phyloP scores from a whole-genome alignment of 2,329 filamentous ascomycete genomes.

The Calonectria crousiana region DNA sequence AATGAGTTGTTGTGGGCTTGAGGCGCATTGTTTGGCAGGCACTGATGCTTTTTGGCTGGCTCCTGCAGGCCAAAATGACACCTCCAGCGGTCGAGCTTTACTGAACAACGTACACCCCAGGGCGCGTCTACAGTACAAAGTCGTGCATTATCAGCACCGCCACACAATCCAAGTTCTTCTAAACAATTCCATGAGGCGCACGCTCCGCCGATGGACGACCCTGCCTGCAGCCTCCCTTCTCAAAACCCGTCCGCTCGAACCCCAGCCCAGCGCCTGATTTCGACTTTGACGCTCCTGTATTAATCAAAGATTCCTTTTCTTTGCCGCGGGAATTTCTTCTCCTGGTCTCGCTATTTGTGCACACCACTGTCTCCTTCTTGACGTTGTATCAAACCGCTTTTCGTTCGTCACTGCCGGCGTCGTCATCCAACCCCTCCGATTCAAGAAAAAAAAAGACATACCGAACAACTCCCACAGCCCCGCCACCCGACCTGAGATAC shows the following conservation, averaged over 20 bases:
- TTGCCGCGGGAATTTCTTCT: slow-evolving; percentile 29
- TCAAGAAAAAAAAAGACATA: slow-evolving; percentile 34
- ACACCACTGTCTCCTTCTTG: neutral
- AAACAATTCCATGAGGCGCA: slow-evolving; percentile 58
- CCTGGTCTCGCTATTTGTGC: slow-evolving; percentile 9
- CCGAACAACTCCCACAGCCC: slow-evolving; percentile 42
- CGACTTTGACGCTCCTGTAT: slow-evolving; percentile 31
- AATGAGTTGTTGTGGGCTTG: neutral
- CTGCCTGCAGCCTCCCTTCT: slow-evolving; percentile 49
- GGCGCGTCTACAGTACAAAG: slow-evolving; percentile 25
- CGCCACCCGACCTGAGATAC: slow-evolving; percentile 43
- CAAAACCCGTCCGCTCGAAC: slow-evolving; percentile 43
- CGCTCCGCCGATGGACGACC: slow-evolving; percentile 42
- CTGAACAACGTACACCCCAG: neutral
- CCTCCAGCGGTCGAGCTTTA: neutral
- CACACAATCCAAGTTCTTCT: slow-evolving; percentile 57
- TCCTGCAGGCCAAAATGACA: neutral
- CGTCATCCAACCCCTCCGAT: slow-evolving; percentile 41
- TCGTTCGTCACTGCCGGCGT: slow-evolving; percentile 20
- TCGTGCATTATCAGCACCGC: slow-evolving; percentile 52
- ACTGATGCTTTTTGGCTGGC: neutral
- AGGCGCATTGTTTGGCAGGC: neutral
- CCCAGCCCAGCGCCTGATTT: slow-evolving; percentile 37
- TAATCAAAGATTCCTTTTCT: slow-evolving; percentile 34
- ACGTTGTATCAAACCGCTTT: slow-evolving; percentile 1